Base-by-base conservation (phyloP, 164 flowering plant genomes). In the Magnolia sinica region DNA sequence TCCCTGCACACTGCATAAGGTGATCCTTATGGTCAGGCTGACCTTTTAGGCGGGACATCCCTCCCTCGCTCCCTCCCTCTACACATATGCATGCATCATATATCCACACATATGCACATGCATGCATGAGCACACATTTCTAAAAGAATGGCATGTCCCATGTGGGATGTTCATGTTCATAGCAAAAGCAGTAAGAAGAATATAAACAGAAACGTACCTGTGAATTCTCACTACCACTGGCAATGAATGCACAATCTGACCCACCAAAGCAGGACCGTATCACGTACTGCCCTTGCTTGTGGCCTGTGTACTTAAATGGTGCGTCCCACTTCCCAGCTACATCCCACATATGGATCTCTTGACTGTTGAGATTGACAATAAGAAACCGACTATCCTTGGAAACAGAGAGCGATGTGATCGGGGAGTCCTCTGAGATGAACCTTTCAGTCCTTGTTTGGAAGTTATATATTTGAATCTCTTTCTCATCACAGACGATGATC, bases 191-290 rank as follows among this genome's bases (percentile, higher is more conserved):
- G 5, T 3, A 24, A 63, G 71, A 14, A 68, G 66, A 50, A 73
- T 14, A 70, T 20, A 23, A 19, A 16, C 52, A 63, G 24, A 49
- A 45, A 51, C 80, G n/a, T 85, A 96, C 99, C 94, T 91, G 83
- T 68, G 97, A 85, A 86, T 93, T 86, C 81, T 96, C 99, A 80
- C 98, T 96, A 18, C 99, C 98, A 77, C 98, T 92, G 79, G 98
- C 98, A 65, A 96, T 88, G 75, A 92, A 96, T 61, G 75, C 63
- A 76, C 85, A 78, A 73, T 91, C 74, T 55, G 82, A 71, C 50
- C 99, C 99, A 76, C 98, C 98, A 86, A 96, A 96, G 86, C 98
- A 93, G 7, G 98, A 96, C 11, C 99, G 71, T 63, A 95, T 91
- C 74, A 95, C 98, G 78, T 86, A 95, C 76, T 87, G 87, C 71